A percentile compares a stretch with the other conserved stretches of the same genome.
These are phyloP conservation scores for Pluteus cervinus DNA, from an alignment of 768 basidiomycete genomes.

Conservation along the genomic window DNA sequence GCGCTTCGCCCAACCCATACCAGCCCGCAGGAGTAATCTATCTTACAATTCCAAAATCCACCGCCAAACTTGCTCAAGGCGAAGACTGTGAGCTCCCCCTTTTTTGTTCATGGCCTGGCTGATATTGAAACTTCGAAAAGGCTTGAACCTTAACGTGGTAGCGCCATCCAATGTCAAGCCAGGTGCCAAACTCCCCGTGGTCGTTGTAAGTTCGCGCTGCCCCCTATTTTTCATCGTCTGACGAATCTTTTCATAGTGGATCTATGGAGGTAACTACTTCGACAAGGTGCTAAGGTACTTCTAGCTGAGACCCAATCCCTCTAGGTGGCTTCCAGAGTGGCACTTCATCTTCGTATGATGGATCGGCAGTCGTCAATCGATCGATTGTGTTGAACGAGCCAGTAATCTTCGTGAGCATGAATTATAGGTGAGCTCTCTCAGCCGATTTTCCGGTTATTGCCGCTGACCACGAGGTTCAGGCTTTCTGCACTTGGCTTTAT, in stretches of 20 bases:
- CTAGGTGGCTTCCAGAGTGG: background rate
- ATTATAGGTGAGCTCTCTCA: constrained; percentile 36
- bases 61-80: background rate
- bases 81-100: constrained; percentile 17
- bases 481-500: constrained; percentile 35
- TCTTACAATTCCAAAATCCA: background rate
- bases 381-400: constrained; percentile 38
- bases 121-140: background rate
- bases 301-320: background rate
- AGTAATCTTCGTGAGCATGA: constrained; percentile 47
- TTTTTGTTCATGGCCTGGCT: background rate
- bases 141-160: constrained; percentile 26
- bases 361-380: constrained; percentile 30
- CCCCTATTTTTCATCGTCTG: background rate
- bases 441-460: background rate
- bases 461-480: constrained; percentile 6
- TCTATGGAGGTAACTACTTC: background rate
- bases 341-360: constrained; percentile 23
- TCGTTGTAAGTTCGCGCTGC: constrained; percentile 18
- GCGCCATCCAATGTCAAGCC: constrained; percentile 14
- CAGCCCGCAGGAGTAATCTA: background rate
- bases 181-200: constrained; percentile 21
- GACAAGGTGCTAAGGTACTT: background rate
- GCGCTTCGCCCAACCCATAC: background rate
- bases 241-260: background rate